These are phyloP conservation scores for Bacterosira constricta DNA, from an alignment of 108 stramenopile genomes.

Conservation along the genomic window DNA sequence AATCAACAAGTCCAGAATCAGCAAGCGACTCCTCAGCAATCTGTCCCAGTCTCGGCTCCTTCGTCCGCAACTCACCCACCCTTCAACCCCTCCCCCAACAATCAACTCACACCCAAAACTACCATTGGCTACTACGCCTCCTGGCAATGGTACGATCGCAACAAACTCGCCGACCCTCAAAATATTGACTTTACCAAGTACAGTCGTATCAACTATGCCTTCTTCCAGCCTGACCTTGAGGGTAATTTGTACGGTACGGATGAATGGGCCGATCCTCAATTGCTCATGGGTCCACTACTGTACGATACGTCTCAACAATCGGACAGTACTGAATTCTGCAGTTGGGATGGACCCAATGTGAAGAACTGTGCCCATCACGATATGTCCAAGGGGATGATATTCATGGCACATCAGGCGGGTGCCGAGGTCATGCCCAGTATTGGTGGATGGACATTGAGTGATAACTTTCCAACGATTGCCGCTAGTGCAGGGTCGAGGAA, in stretches of 20 bases:
- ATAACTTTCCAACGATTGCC: constrained; percentile 47
- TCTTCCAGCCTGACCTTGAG: constrained; percentile 43
- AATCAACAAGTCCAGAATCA: too few species aligned
- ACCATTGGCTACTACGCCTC: constrained; percentile 49
- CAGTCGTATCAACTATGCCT: constrained; percentile 47
- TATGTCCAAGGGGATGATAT: constrained; percentile 11
- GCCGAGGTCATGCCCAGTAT: constrained; percentile 38
- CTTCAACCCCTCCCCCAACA: constrained; percentile 13
- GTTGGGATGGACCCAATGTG: constrained; percentile 30
- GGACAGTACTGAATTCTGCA: constrained; percentile 29
- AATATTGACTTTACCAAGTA: constrained; percentile 46
- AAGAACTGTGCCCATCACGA: constrained; percentile 35
- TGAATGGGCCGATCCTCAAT: constrained; percentile 51
- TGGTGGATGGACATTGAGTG: constrained; percentile 49
- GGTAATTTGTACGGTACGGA: constrained; percentile 50
- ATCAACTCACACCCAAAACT: constrained; percentile 26
- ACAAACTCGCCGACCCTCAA: constrained; percentile 40
- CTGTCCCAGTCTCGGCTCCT: too few species aligned
- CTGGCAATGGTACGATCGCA: constrained; percentile 54
- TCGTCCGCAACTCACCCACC: too few species aligned
- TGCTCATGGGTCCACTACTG: constrained; percentile 30
- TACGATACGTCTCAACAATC: too few species aligned
- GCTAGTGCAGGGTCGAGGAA: constrained; percentile 9
- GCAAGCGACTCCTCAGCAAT: too few species aligned
- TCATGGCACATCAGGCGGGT: constrained; percentile 26